Base-by-base conservation (phyloP, 2,329 filamentous ascomycete species). In the Hymenoscyphus fraxineus region DNA sequence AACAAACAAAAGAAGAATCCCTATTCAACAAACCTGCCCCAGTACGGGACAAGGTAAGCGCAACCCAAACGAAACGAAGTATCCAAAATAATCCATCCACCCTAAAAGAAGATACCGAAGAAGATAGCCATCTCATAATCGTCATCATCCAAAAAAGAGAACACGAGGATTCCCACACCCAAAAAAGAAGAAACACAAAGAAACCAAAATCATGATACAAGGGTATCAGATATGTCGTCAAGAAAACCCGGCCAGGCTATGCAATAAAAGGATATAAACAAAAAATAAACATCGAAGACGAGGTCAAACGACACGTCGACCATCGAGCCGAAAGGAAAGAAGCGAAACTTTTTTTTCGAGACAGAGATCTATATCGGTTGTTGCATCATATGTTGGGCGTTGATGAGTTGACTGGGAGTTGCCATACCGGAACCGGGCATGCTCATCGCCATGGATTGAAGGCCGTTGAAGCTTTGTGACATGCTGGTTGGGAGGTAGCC, bases 401-500 rank as follows among this genome's bases (percentile, higher is more conserved):
- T 69, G 63, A 78, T 75, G 60, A 78, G 71, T 66, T 77, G 75
- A 67, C 73, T 77, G 0, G 75, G 75, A 22, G 75, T 74, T 27
- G 75, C 73, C 72, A 77, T 76, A 59, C 71, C 71, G 39, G 69
- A 66, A 44, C 70, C 67, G 1, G 67, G 66, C 69, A 71, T 71
- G 55, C 63, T 66, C 72, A 76, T 72, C 38, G 68, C 61, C 64
- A 72, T 69, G 10, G 66, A 65, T 59, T 65, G 64, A 35, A 74
- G 64, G 27, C 65, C 63, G 54, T 65, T 60, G 64, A 69, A 74
- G 58, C 59, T 65, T 32, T 72, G 69, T 27, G 67, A 59, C 68
- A 73, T 70, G 66, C 65, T 72, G 6, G 68, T 68, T 32, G 72
- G 72, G 13, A 88, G 77, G 75, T 90, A 91, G 62, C 86, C 86